Evolutionary conservation across 176 grass and related monocot species (phyloP).

Genomic region (Pontederia paniculata): DNA sequence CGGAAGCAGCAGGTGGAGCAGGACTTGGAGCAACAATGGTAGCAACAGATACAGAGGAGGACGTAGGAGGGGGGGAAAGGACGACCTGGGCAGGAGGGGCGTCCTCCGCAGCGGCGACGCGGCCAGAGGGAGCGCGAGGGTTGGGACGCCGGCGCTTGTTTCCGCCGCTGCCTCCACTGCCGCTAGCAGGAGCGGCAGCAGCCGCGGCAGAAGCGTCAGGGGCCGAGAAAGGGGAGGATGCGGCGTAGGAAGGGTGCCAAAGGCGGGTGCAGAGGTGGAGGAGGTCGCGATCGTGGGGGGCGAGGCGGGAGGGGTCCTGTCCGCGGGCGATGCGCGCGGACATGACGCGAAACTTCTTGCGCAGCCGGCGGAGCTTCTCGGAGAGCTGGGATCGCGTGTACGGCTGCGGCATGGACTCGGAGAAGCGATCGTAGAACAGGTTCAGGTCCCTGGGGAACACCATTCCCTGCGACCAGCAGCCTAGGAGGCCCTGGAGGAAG

Average conservation of each 20-base stretch:
- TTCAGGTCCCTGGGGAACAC: conserved; percentile 74
- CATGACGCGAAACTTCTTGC: conserved; percentile 59
- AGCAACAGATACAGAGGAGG: not conserved
- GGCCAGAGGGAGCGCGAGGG: conserved; percentile 24
- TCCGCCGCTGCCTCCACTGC: conserved; percentile 1
- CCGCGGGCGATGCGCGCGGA: conserved; percentile 43
- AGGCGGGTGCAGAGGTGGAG: conserved; percentile 89
- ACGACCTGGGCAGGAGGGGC: not conserved
- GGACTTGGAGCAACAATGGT: not conserved
- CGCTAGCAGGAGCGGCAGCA: conserved; percentile 14
- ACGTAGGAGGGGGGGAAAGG: conserved; percentile 1
- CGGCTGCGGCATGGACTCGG: conserved; percentile 51
- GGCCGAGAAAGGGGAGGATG: conserved; percentile 59
- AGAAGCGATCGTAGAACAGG: conserved; percentile 94
- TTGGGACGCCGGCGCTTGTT: conserved; percentile 82
- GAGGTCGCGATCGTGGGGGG: conserved; percentile 89
- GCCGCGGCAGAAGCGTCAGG: conserved; percentile 22
- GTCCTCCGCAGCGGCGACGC: not conserved
- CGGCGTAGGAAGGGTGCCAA: conserved; percentile 69
- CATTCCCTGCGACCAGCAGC: conserved; percentile 26
- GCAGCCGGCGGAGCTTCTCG: conserved; percentile 85
- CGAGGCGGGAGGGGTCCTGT: conserved; percentile 63
- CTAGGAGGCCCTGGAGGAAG: conserved; percentile 63
- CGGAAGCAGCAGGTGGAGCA: not conserved
- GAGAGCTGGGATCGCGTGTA: conserved; percentile 91